phyloP scores from a whole-genome alignment of 2,329 filamentous ascomycete genomes.

The Aureobasidium sp. region DNA sequence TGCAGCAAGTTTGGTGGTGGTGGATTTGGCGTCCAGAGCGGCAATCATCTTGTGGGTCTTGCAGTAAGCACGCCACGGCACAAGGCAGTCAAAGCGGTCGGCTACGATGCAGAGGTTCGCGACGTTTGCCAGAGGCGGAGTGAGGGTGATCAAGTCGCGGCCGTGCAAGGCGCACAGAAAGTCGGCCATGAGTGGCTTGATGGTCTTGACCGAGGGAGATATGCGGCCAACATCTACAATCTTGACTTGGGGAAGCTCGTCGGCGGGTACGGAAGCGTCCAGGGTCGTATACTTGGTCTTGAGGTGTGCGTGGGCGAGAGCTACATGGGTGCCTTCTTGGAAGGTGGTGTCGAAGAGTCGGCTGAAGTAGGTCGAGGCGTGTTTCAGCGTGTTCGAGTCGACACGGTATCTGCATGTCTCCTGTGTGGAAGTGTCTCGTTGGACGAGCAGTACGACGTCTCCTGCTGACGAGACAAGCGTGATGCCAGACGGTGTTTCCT shows the following conservation, averaged over 20 bases:
- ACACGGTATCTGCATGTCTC: slow-evolving; percentile 53
- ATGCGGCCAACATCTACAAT: slow-evolving; percentile 63
- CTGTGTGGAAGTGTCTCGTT: slow-evolving; percentile 50
- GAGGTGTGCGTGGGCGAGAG: slow-evolving; percentile 43
- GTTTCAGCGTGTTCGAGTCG: slow-evolving; percentile 46
- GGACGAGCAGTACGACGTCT: slow-evolving; percentile 57
- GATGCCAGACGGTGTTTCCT: slow-evolving; percentile 8
- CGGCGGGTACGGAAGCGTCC: slow-evolving; percentile 41
- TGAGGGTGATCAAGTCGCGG: slow-evolving; percentile 33
- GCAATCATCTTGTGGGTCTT: slow-evolving; percentile 36
- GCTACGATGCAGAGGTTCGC: slow-evolving; percentile 61
- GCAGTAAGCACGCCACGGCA: slow-evolving; percentile 46
- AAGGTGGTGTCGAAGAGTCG: slow-evolving; percentile 58
- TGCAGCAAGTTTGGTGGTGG: slow-evolving; percentile 30
- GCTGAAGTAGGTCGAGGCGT: slow-evolving; percentile 60
- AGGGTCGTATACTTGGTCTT: slow-evolving; percentile 33
- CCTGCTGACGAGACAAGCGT: slow-evolving; percentile 49
- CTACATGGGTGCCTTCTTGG: slow-evolving; percentile 50
- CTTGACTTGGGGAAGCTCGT: slow-evolving; percentile 52
- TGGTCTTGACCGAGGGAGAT: slow-evolving; percentile 51
- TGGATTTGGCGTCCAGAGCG: slow-evolving; percentile 35
- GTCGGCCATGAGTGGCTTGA: slow-evolving; percentile 48
- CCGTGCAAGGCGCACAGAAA: slow-evolving; percentile 59
- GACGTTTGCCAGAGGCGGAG: slow-evolving; percentile 49
- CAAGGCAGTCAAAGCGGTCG: slow-evolving; percentile 61